Evolutionary conservation across 1,284 basidiomycete genomes (phyloP).

Genomic region (Rhizopogon parksii): DNA sequence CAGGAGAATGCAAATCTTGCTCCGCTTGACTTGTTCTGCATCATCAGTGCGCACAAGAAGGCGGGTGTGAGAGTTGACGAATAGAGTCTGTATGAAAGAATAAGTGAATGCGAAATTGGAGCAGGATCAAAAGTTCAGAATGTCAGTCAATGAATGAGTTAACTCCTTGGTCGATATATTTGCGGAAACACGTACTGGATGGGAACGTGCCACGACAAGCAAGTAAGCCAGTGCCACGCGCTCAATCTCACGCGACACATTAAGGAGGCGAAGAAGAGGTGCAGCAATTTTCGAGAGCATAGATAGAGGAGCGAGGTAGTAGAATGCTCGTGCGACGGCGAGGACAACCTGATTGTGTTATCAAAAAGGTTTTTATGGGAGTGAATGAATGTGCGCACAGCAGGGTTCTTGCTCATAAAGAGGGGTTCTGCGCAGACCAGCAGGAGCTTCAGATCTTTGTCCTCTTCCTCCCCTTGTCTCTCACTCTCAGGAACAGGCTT

Average conservation of each 20-base stretch:
- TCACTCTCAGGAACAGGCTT: constrained; percentile 47
- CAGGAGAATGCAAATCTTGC: constrained; percentile 70
- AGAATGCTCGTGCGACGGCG: constrained; percentile 65
- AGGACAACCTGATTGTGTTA: constrained; percentile 61
- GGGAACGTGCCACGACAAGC: constrained; percentile 50
- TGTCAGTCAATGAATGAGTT: not conserved
- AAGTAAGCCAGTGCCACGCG: constrained; percentile 70
- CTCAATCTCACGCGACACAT: constrained; percentile 60
- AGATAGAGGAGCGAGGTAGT: constrained; percentile 62
- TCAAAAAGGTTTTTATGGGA: not conserved
- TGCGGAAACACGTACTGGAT: constrained; percentile 45
- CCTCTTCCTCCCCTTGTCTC: constrained; percentile 41
- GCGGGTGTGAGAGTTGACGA: constrained; percentile 51
- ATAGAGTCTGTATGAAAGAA: constrained; percentile 41
- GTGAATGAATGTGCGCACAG: constrained; percentile 43
- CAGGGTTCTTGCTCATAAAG: constrained; percentile 80
- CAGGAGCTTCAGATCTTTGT: constrained; percentile 73
- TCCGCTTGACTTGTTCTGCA: constrained; percentile 53
- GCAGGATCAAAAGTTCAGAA: not conserved
- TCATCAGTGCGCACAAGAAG: constrained; percentile 72
- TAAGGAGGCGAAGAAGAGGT: constrained; percentile 66
- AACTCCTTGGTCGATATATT: not conserved
- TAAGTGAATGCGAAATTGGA: too few relatives aligned
- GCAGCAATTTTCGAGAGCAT: constrained; percentile 49
- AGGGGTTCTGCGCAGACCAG: constrained; percentile 70